Conservation (phyloP, 192 early-diverging fungal genomes). For the Coemansia sp. region DNA sequence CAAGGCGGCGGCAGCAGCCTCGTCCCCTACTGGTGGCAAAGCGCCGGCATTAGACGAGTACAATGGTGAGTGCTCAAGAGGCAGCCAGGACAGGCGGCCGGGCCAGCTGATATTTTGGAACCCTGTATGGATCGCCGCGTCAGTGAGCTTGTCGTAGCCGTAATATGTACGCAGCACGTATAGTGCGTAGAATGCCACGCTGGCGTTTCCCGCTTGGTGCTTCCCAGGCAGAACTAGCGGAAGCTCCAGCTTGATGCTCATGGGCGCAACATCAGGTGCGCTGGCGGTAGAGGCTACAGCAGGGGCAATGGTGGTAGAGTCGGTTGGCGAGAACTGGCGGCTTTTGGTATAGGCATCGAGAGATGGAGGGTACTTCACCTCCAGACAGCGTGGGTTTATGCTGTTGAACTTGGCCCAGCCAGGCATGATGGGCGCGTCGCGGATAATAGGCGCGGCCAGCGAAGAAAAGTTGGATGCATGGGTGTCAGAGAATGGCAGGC, state of each 20-base stretch:
- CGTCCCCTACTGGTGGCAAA: background rate
- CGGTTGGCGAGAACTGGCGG: background rate
- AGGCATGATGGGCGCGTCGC: slow-evolving; percentile 2
- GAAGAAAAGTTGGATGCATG: slow-evolving; percentile 34
- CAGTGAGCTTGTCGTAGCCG: slow-evolving; percentile 46
- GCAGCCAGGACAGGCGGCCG: slow-evolving; percentile 76
- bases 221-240: slow-evolving; percentile 63
- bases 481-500: slow-evolving; percentile 34
- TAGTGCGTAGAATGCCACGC: slow-evolving; percentile 66
- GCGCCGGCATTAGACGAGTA: background rate
- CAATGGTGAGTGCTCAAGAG: background rate
- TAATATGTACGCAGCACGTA: slow-evolving; percentile 49
- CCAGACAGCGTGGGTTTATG: slow-evolving; percentile 36
- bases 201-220: slow-evolving; percentile 78
- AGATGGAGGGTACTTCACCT: slow-evolving; percentile 36
- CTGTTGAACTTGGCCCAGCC: slow-evolving; percentile 42
- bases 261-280: background rate
- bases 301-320: background rate
- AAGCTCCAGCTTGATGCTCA: slow-evolving; percentile 45
- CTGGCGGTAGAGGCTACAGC: background rate
- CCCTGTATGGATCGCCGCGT: slow-evolving; percentile 59
- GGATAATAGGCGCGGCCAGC: background rate
- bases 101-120: slow-evolving; percentile 73
- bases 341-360: slow-evolving; percentile 20
- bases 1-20: background rate